Evolutionary conservation across 441 rosid species (phyloP).

Genomic region (Hura crepitans): DNA sequence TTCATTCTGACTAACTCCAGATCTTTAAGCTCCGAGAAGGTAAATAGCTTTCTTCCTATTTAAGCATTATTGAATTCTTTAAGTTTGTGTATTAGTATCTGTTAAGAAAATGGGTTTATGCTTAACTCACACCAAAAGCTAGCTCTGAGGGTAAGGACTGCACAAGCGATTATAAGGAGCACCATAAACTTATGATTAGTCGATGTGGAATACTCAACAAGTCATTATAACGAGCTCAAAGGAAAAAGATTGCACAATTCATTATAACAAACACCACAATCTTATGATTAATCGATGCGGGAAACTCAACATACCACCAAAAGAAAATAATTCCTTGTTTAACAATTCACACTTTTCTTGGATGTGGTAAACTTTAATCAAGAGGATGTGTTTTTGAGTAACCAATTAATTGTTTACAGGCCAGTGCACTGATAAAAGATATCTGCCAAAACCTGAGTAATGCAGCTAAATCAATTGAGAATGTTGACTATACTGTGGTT

Average conservation of each 20-base stretch:
- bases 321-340: slow-evolving; percentile 3
- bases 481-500: slow-evolving; percentile 69
- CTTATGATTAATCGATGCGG: too few relatives aligned
- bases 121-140: too few relatives aligned
- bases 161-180: too few relatives aligned
- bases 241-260: too few relatives aligned
- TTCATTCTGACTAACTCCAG: slow-evolving; percentile 94
- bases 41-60: slow-evolving; percentile 24
- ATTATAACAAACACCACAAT: too few relatives aligned
- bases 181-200: too few relatives aligned
- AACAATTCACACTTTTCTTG: background rate
- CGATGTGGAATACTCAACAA: too few relatives aligned
- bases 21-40: slow-evolving; percentile 88
- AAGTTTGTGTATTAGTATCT: slow-evolving; percentile 21
- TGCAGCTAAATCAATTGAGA: slow-evolving; percentile 63
- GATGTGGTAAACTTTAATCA: background rate
- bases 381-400: slow-evolving; percentile 23
- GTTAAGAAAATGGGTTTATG: too few relatives aligned
- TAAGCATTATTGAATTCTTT: slow-evolving; percentile 17
- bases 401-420: slow-evolving; percentile 49
- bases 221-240: too few relatives aligned
- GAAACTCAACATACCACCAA: slow-evolving; percentile 11
- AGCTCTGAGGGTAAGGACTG: too few relatives aligned
- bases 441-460: slow-evolving; percentile 63
- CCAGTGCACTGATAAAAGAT: slow-evolving; percentile 60